These are phyloP conservation scores for Zangia roseola DNA, from an alignment of 768 basidiomycete genomes.

Conservation along the genomic window DNA sequence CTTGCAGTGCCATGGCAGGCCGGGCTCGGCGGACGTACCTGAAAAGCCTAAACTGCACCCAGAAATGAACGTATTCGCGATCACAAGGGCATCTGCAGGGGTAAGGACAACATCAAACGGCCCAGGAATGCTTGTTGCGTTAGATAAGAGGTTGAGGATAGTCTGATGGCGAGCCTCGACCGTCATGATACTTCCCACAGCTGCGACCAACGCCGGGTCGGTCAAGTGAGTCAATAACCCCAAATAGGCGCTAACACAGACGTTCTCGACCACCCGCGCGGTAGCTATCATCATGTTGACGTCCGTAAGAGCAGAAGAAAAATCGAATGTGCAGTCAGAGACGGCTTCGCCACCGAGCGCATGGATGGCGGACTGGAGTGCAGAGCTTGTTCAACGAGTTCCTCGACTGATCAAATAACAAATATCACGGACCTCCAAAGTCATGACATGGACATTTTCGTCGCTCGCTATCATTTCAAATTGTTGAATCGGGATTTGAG, in stretches of 20 bases:
- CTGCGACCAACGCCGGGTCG: conserved; percentile 57
- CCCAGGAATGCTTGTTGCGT: conserved; percentile 54
- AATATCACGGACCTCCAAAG: conserved; percentile 47
- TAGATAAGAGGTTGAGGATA: conserved; percentile 67
- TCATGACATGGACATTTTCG: conserved; percentile 56
- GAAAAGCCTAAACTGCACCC: conserved; percentile 64
- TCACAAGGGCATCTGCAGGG: conserved; percentile 67
- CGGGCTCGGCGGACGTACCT: conserved; percentile 34
- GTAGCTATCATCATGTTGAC: conserved; percentile 67
- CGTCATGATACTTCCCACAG: conserved; percentile 74
- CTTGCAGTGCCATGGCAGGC: background rate
- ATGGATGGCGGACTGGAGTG: conserved; percentile 43
- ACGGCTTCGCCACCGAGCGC: conserved; percentile 55
- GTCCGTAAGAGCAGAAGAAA: conserved; percentile 57
- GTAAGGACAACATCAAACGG: conserved; percentile 74
- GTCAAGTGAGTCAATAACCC: conserved; percentile 65
- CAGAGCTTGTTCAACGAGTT: background rate
- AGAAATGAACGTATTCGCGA: conserved; percentile 65
- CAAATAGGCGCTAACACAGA: conserved; percentile 76
- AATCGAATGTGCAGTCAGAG: conserved; percentile 65
- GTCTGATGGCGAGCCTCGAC: conserved; percentile 85
- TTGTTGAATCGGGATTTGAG: conserved; percentile 56
- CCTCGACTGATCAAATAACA: too few relatives aligned
- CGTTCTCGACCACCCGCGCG: conserved; percentile 73
- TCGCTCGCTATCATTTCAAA: conserved; percentile 59